phyloP scores from a whole-genome alignment of 2,329 filamentous ascomycete genomes.

The Cercospora brassicicola region DNA sequence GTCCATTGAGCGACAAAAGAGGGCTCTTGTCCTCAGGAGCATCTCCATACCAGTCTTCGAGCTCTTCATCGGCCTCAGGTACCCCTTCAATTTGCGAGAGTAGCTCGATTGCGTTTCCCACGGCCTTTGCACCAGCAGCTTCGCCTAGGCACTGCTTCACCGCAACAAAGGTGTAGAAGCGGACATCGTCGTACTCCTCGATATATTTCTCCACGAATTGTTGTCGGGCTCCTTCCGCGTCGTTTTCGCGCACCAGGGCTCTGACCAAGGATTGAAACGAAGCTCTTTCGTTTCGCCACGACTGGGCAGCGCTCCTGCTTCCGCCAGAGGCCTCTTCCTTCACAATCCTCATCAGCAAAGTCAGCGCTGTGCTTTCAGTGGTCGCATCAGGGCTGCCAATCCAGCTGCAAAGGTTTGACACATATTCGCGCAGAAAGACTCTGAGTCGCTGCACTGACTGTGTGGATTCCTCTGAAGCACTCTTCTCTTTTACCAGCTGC shows the following conservation, averaged over 20 bases:
- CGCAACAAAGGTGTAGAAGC: conserved; percentile 76
- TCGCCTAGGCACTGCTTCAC: conserved; percentile 58
- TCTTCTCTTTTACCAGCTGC: conserved; percentile 64
- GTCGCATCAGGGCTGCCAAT: conserved; percentile 61
- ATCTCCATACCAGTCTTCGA: conserved; percentile 68
- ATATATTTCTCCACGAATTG: conserved; percentile 78
- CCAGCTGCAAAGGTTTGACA: conserved; percentile 54
- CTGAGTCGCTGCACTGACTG: conserved; percentile 78
- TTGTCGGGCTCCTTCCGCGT: conserved; percentile 61
- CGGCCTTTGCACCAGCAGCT: conserved; percentile 40
- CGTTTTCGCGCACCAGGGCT: conserved; percentile 59
- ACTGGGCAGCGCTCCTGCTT: conserved; percentile 52
- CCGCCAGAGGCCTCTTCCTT: conserved; percentile 71
- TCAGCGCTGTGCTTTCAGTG: conserved; percentile 68
- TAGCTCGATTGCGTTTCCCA: conserved; percentile 62
- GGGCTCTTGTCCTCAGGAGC: conserved; percentile 66
- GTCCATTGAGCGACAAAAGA: conserved; percentile 64
- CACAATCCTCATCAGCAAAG: conserved; percentile 77
- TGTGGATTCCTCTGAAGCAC: conserved; percentile 68
- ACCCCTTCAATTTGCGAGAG: conserved; percentile 68
- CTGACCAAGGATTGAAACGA: conserved; percentile 67
- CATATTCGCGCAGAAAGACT: conserved; percentile 69
- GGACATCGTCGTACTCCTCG: conserved; percentile 77
- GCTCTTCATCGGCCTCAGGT: conserved; percentile 64
- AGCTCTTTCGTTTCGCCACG: conserved; percentile 61